These are phyloP conservation scores for Penicillium macrosclerotiorum DNA, from an alignment of 495 filamentous ascomycete genomes.

Conservation along the genomic window DNA sequence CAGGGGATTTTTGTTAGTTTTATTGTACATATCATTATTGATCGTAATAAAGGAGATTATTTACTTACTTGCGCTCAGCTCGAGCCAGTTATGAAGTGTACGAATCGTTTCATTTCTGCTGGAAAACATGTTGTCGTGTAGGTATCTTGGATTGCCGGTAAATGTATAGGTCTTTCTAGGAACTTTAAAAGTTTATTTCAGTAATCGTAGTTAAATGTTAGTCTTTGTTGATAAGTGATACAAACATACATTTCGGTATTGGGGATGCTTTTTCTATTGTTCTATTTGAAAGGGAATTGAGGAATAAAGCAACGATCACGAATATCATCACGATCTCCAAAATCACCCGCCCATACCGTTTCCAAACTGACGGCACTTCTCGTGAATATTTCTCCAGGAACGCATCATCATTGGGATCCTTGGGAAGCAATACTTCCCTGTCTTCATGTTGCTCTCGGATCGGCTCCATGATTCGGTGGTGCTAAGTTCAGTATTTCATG, in stretches of 20 bases:
- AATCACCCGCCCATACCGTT: slow-evolving; percentile 1
- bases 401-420: slow-evolving; percentile 1
- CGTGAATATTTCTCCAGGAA: background rate
- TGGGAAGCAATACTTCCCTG: background rate
- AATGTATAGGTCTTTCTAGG: slow-evolving; percentile 2
- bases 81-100: slow-evolving; percentile 3
- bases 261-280: slow-evolving; percentile 2
- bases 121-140: slow-evolving; percentile 4
- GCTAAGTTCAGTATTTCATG: slow-evolving; percentile 1
- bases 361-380: slow-evolving; percentile 2
- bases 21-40: background rate
- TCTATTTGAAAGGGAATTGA: slow-evolving; percentile 2
- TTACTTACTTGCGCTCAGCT: slow-evolving; percentile 4
- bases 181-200: slow-evolving; percentile 1
- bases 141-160: slow-evolving; percentile 2
- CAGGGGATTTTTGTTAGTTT: background rate
- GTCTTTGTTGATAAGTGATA: slow-evolving; percentile 2
- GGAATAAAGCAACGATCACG: slow-evolving; percentile 3
- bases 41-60: slow-evolving; percentile 1
- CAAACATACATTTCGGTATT: slow-evolving; percentile 3
- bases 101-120: slow-evolving; percentile 4
- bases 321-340: slow-evolving; percentile 1
- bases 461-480: slow-evolving; percentile 1
- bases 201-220: slow-evolving; percentile 1
- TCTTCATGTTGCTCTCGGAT: slow-evolving; percentile 3